A percentile compares a stretch with the other conserved stretches of the same genome.
Evolutionary conservation across 441 rosid species (phyloP).

Genomic region (Gossypium gossypioides): DNA sequence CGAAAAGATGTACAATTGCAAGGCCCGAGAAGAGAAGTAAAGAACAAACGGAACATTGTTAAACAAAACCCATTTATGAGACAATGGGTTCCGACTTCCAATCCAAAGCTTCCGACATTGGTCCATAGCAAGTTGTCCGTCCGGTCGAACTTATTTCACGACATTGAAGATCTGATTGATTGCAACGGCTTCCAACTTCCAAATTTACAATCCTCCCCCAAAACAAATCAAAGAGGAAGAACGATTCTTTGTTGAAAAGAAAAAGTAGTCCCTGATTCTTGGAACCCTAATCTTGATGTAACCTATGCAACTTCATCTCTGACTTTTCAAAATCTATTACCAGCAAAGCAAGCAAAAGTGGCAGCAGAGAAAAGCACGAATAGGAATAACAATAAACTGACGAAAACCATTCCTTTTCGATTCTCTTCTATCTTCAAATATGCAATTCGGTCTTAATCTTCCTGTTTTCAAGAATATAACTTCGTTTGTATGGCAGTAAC

Average conservation of each 20-base stretch:
- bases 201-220: too few species aligned
- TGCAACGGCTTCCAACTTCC: background rate
- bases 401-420: background rate
- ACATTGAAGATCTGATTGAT: background rate
- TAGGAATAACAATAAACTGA: background rate
- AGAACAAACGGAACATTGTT: too few species aligned
- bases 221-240: background rate
- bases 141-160: too few species aligned
- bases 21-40: too few species aligned
- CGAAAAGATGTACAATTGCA: too few species aligned
- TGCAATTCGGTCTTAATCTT: background rate
- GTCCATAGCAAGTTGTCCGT: too few species aligned
- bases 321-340: background rate
- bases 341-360: background rate
- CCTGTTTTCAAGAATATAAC: background rate
- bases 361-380: background rate
- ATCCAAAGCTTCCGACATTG: too few species aligned
- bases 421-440: background rate
- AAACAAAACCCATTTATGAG: too few species aligned
- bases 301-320: background rate
- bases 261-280: background rate
- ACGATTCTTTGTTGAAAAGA: background rate
- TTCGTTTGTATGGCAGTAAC: background rate
- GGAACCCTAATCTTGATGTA: constrained; percentile 12
- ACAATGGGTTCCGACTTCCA: too few species aligned